These are phyloP conservation scores for Castanea mollissima DNA, from an alignment of 306 rosid genomes.

Conservation along the genomic window DNA sequence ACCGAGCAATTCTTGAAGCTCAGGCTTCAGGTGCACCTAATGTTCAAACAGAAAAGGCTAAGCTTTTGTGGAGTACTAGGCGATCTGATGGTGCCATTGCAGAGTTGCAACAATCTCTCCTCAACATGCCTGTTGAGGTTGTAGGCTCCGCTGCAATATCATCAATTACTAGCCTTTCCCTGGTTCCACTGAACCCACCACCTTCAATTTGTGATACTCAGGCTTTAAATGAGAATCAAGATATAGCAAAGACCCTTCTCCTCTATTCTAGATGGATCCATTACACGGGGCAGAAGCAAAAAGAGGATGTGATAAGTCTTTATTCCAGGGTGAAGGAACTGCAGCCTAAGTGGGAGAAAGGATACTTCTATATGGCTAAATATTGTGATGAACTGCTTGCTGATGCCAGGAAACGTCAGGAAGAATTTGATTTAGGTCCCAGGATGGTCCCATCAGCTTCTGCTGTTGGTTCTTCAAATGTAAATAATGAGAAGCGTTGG, in stretches of 20 bases:
- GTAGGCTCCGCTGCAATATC: slow-evolving; percentile 76
- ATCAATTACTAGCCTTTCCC: slow-evolving; percentile 86
- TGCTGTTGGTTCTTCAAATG: slow-evolving; percentile 60
- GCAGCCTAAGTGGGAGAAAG: slow-evolving; percentile 97
- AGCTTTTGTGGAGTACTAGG: slow-evolving; percentile 88
- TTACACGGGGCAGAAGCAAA: slow-evolving; percentile 98
- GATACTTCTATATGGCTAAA: slow-evolving; percentile 86
- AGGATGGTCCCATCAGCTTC: slow-evolving; percentile 48
- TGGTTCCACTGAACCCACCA: slow-evolving; percentile 62
- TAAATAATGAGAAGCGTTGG: slow-evolving; percentile 71
- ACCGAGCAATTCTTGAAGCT: slow-evolving; percentile 90
- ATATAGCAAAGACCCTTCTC: slow-evolving; percentile 88
- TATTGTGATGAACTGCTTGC: slow-evolving; percentile 90
- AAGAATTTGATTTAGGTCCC: slow-evolving; percentile 61
- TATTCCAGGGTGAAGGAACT: slow-evolving; percentile 87
- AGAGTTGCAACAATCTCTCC: slow-evolving; percentile 82
- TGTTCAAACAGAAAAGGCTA: slow-evolving; percentile 88
- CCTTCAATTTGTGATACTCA: slow-evolving; percentile 64
- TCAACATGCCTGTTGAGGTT: slow-evolving; percentile 77
- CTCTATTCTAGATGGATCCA: slow-evolving; percentile 94
- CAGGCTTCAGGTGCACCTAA: slow-evolving; percentile 87
- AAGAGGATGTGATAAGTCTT: slow-evolving; percentile 83
- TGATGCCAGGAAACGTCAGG: slow-evolving; percentile 97
- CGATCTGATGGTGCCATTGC: slow-evolving; percentile 95
- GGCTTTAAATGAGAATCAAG: slow-evolving; percentile 62